Base-by-base conservation (phyloP, 371 early-diverging fungal genomes). In the Coemansia linderi region DNA sequence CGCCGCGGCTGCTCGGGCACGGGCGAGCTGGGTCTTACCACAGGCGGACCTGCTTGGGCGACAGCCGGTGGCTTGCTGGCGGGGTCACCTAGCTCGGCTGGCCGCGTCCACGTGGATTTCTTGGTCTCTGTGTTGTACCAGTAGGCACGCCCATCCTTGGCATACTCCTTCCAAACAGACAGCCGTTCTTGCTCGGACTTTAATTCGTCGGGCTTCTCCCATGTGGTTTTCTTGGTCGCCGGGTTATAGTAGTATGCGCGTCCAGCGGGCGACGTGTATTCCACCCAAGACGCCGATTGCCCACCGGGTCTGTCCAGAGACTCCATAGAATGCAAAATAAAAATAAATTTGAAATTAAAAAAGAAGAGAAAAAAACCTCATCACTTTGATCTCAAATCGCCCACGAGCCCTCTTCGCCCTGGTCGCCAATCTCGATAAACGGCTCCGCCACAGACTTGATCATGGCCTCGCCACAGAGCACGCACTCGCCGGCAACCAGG, bases 121-220 rank as follows among this genome's bases (percentile, higher is more conserved):
- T 93, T 92, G 46, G 96, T 94, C 36, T 82, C 80, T 9, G 84
- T 75, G 79, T 96, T 91, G 79, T 92, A 92, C 75, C 95, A 97
- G 79, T 97, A 97, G 65, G 90, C 90, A 52, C 91, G 90, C 1
- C 95, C 95, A 44, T 90, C 89, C 6, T 90, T 87, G 1, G 90
- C 87, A 72, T 91, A 94, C 76, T 95, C 95, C 80, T 94, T 94
- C 96, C 96, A 96, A 33, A 85, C 75, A 0, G 80, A 79, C 19
- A 80, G 73, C 40, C 86, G 86, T 63, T 97, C 95, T 68, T 88
- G 87, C 22, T 89, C 87, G 3, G 93, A 89, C 78, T 93, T 90
- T 13, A 96, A 85, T 68, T 92, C 96, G 64, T 92, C 91, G 17
- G 98, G 98, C 79, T 95, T 96, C 68, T 96, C 95, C 97, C 97